These are phyloP conservation scores for Eucalyptus cladocalyx DNA, from an alignment of 345 rosid genomes.

Conservation along the genomic window DNA sequence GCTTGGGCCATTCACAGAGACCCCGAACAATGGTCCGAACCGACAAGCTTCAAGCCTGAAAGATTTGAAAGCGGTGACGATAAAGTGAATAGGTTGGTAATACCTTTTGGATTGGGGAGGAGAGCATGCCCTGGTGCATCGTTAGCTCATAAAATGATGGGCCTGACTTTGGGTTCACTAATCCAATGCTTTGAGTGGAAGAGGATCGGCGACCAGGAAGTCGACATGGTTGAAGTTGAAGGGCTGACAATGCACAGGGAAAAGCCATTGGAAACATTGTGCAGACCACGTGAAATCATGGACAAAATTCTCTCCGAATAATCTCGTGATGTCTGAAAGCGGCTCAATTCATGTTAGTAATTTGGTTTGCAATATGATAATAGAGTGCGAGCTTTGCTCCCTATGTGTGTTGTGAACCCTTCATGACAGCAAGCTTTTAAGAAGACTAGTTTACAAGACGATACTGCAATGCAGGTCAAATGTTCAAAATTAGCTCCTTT, in stretches of 20 bases:
- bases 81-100: background rate
- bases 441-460: background rate
- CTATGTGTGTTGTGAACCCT: background rate
- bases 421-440: background rate
- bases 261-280: constrained; percentile 22
- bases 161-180: constrained; percentile 16
- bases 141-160: constrained; percentile 4
- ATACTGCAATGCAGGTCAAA: background rate
- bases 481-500: background rate
- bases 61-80: background rate
- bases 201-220: constrained; percentile 13
- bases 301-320: background rate
- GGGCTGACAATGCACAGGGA: constrained; percentile 38
- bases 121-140: constrained; percentile 14
- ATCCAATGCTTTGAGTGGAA: constrained; percentile 55
- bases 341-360: background rate
- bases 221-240: constrained; percentile 26
- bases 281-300: background rate
- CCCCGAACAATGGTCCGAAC: background rate
- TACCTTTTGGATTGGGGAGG: constrained; percentile 21
- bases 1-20: background rate
- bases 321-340: background rate
- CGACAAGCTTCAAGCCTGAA: background rate
- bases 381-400: background rate
- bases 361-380: background rate